Evolutionary conservation across 2,329 filamentous ascomycete species (phyloP).

Genomic region (Aspergillus pseudoviridinutans): DNA sequence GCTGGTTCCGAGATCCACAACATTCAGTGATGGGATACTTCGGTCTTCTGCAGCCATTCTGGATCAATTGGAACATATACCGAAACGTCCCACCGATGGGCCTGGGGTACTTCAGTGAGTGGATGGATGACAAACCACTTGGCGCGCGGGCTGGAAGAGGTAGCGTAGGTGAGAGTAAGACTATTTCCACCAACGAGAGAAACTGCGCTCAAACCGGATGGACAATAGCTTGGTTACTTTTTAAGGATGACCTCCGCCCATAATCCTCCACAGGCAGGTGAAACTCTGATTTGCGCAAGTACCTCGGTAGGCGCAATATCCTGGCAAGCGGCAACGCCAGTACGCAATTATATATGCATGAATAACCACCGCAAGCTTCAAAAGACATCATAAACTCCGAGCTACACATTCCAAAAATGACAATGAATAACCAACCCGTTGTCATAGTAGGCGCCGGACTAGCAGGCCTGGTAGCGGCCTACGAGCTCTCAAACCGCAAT

Average conservation of each 20-base stretch:
- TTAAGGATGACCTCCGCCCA: neutral
- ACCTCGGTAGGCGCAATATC: neutral
- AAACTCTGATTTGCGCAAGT: neutral
- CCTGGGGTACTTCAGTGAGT: no score
- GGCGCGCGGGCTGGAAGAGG: neutral
- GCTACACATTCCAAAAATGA: neutral
- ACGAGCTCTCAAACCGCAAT: slow-evolving; percentile 25
- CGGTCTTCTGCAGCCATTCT: neutral
- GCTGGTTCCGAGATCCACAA: no score
- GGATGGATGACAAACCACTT: neutral
- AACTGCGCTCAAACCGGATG: neutral
- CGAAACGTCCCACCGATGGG: neutral
- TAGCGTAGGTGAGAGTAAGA: neutral
- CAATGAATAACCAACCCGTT: slow-evolving; percentile 7
- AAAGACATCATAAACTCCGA: neutral
- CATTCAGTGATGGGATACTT: neutral
- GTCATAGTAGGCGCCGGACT: slow-evolving; percentile 28
- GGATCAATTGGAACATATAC: neutral
- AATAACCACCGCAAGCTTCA: neutral
- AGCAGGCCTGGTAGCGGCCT: slow-evolving; percentile 28
- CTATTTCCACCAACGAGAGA: neutral
- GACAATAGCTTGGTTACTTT: neutral
- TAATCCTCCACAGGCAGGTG: neutral
- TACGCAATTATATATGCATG: neutral
- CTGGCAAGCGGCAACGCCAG: neutral